Conservation (phyloP, 257 asterid genomes). For the Oldenlandia corymbosa region DNA sequence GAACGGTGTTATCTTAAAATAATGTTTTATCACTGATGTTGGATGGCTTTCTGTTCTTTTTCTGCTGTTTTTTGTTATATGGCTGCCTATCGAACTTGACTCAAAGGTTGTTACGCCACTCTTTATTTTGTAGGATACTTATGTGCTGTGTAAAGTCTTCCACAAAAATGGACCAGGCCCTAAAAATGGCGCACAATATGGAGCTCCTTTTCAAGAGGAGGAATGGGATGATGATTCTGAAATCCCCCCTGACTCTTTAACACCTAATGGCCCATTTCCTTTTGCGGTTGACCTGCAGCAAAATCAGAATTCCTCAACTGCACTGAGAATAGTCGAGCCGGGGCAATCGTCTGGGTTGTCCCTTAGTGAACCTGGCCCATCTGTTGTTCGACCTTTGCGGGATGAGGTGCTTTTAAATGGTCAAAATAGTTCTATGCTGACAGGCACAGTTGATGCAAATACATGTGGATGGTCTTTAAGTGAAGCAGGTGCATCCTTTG, state of each 20-base stretch:
- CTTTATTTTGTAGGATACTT: constrained; percentile 45
- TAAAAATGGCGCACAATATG: constrained; percentile 83
- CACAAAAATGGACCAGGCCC: constrained; percentile 84
- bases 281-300: constrained; percentile 15
- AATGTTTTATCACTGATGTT: too few relatives aligned
- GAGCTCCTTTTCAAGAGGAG: constrained; percentile 81
- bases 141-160: constrained; percentile 72
- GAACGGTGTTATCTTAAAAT: too few relatives aligned
- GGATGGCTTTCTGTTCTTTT: too few relatives aligned
- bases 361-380: constrained; percentile 12
- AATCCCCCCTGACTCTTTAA: constrained; percentile 20
- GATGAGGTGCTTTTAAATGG: constrained; percentile 2
- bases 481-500: constrained; percentile 31
- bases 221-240: constrained; percentile 63
- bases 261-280: constrained; percentile 20
- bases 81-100: too few relatives aligned
- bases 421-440: constrained; percentile 13
- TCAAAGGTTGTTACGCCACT: not conserved
- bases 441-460: constrained; percentile 15
- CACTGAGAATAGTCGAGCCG: constrained; percentile 4
- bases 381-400: constrained; percentile 3
- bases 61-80: too few relatives aligned
- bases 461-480: constrained; percentile 17
- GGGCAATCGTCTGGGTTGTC: constrained; percentile 11
- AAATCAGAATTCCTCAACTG: constrained; percentile 18